Evolutionary conservation across 208 protist genomes (phyloP), one percentile per base, ranked within the genome.

Genomic region (Trypanosoma mega): DNA sequence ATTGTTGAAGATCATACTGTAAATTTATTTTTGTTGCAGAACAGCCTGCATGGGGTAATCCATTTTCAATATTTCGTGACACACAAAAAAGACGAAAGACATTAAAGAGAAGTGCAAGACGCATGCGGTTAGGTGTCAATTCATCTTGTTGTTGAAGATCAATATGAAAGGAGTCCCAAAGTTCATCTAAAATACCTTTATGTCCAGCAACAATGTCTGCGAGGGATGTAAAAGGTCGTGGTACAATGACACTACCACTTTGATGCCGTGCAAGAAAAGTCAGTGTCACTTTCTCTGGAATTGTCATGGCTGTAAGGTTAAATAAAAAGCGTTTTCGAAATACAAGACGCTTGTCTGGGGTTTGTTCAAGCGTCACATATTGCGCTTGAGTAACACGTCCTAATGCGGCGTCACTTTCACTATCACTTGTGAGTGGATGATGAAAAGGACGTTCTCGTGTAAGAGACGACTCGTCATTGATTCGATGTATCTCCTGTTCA

Each of bases 71-170:
- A 36, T 81, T 85, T 41, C 73, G 61, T 18, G 76, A 85, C 23
- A 96, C 74, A 48, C 57, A 78, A 57, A 82, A 87, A 49, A 96
- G 63, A 39, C 89, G 72, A 54, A 92, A 93, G 1, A 80, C 77
- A 65, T 90, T 93, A 72, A 85, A 92, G 26, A 89, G 53, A 43
- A 96, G 75, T 3, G 81, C 60, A 20, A 96, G 77, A 8, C 68
- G 56, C 48, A 82, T 81, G n/a, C 89, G 80, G 66, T 82, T 81
- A 14, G 76, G 74, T 26, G 73, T 70, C 26, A 89, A 64, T 60
- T 96, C 85, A n/a, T 90, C 85, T 62, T 93, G 81, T 48, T 88
- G 78, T 45, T 88, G 77, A 12, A 96, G 39, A 55, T 90, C 76
- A 31, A 90, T 78, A 60, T 86, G 62, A 60, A 78, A 85, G 29